Base-by-base conservation (phyloP, 1,284 basidiomycete species). In the Pterula multifida region DNA sequence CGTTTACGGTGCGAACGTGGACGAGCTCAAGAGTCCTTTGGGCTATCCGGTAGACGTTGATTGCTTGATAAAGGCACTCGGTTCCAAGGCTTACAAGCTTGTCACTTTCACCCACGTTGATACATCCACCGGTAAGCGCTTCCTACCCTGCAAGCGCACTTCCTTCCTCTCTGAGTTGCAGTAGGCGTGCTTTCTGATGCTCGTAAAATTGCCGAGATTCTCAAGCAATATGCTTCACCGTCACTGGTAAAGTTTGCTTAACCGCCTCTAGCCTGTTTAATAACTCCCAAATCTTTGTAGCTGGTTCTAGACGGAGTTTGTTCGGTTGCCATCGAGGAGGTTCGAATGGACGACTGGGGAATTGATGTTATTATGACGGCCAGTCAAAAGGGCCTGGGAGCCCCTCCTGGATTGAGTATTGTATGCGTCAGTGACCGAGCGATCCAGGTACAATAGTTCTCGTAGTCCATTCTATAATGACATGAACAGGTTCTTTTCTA, bases 81-180 rank as follows among this genome's bases (percentile, higher is more conserved):
- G 78, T 64, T 68, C 75, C 57, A 90, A 91, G 67, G 85, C 85
- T 63, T 96, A 90, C 76, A 96, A 95, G 68, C 64, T 93, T 48
- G 68, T 94, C 55, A 94, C 93, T 4, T 81, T 98, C 61, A 98
- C 96, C 3, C 95, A 98, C 63, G 93, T 95, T 52, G 90, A 94
- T 65, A 93, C 91, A 4, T 92, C 90, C 13, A 93, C 90, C 49
- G 88, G 89, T 75, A 48, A 24, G 39, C n/a, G n/a, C 9, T 35
- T 11, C 32, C n/a, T 23, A 1, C 1, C 50, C 25, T 26, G 19
- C 42, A 11, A 17, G 6, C 9, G 19, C 17, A 42, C 21, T 17
- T n/a, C 9, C 21, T 42, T 17, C 9, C 21, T 42, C 39, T 42
- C 39, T 11, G 9, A 42, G 39, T 17, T 19, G 39, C 19, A 42